phyloP scores from a whole-genome alignment of 2,329 filamentous ascomycete species.

The Curvularia lunata region DNA sequence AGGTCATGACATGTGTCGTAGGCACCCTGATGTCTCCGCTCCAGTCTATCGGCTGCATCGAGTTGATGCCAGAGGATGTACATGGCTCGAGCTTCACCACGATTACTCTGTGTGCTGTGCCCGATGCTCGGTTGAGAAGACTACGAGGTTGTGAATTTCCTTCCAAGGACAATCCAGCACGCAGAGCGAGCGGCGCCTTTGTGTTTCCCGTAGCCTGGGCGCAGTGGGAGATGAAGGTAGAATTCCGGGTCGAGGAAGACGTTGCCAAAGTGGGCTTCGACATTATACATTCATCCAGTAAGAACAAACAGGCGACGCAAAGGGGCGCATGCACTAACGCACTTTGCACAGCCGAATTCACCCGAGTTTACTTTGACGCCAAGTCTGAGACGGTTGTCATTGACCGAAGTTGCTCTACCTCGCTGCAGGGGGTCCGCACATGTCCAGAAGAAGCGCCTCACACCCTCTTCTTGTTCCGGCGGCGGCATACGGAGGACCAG shows the following conservation, averaged over 20 bases:
- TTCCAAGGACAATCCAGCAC: background rate
- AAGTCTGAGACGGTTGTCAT: background rate
- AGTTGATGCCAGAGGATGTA: background rate
- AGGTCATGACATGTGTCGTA: background rate
- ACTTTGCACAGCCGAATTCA: background rate
- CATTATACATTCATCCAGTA: conserved; percentile 1
- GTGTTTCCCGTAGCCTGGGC: background rate
- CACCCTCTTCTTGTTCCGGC: background rate
- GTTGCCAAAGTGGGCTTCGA: background rate
- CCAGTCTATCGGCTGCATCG: background rate
- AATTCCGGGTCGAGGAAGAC: background rate
- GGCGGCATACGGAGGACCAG: background rate
- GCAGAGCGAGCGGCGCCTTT: background rate
- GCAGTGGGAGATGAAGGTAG: background rate
- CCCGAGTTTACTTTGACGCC: background rate
- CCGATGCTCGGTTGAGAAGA: background rate
- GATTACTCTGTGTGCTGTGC: background rate
- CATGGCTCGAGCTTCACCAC: background rate
- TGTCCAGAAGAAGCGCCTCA: background rate
- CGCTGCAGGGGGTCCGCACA: background rate
- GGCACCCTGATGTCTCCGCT: background rate
- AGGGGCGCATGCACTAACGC: background rate
- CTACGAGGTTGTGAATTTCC: background rate
- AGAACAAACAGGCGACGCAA: background rate
- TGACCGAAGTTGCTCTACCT: background rate